Evolutionary conservation across 768 basidiomycete genomes (phyloP).

Genomic region (Gloeostereum incarnatum): DNA sequence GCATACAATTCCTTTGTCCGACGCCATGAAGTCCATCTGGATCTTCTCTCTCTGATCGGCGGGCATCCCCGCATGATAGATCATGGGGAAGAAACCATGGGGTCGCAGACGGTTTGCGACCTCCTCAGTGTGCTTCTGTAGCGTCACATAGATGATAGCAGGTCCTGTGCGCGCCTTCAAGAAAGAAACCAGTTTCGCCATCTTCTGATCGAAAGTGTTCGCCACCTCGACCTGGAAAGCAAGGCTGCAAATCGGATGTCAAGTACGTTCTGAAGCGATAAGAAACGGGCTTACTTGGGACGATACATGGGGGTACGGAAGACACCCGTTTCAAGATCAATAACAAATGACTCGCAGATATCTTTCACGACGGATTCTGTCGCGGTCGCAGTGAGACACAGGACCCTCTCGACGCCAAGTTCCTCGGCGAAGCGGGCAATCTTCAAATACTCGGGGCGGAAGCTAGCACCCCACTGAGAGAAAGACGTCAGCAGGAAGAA

Average conservation of each 20-base stretch:
- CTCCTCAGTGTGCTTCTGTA: conserved; percentile 30
- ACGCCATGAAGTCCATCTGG: conserved; percentile 29
- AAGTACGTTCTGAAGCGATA: not conserved
- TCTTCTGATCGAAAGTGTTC: conserved; percentile 20
- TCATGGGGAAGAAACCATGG: conserved; percentile 17
- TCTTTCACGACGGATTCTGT: conserved; percentile 30
- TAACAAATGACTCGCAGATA: conserved; percentile 33
- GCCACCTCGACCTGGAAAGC: conserved; percentile 23
- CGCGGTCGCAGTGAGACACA: conserved; percentile 38
- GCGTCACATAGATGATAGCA: conserved; percentile 36
- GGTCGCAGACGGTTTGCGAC: conserved; percentile 20
- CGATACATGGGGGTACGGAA: conserved; percentile 36
- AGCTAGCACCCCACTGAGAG: conserved; percentile 30
- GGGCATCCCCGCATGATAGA: conserved; percentile 34
- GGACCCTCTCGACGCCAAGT: conserved; percentile 30
- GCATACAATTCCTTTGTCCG: conserved; percentile 25
- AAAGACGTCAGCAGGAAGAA: not conserved
- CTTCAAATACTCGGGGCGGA: conserved; percentile 27
- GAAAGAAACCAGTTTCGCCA: conserved; percentile 24
- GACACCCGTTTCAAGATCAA: conserved; percentile 25
- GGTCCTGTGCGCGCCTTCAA: conserved; percentile 26
- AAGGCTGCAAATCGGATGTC: conserved; percentile 17
- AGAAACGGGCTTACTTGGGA: conserved; percentile 22
- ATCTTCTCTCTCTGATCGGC: conserved; percentile 23
- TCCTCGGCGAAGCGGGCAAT: conserved; percentile 39